Percentiles rank a stretch among this genome's conserved stretches.
phyloP scores from a whole-genome alignment of 306 rosid species.

The Cucumis hystrix region DNA sequence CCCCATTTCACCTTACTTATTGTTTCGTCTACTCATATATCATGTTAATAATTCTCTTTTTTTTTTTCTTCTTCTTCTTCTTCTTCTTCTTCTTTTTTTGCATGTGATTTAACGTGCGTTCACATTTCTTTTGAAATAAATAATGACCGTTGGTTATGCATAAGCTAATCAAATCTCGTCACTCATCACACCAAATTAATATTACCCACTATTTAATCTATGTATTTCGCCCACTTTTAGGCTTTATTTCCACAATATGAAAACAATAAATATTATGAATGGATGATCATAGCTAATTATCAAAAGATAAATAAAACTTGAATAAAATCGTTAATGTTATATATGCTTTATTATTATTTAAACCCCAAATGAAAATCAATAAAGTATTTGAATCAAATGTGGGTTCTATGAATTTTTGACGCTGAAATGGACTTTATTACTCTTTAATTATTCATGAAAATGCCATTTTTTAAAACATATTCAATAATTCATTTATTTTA shows the following conservation, averaged over 20 bases:
- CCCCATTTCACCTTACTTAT: neutral
- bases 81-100: neutral
- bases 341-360: neutral
- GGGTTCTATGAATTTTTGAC: neutral
- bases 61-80: neutral
- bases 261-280: neutral
- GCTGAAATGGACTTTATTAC: no score
- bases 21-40: neutral
- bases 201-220: neutral
- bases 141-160: neutral
- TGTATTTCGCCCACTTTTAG: neutral
- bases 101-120: constrained; percentile 2
- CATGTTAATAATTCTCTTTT: no score
- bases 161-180: neutral
- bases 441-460: neutral
- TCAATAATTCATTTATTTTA: no score
- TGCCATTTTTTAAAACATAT: neutral
- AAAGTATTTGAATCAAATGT: neutral
- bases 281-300: neutral
- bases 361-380: neutral
- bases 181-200: neutral
- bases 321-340: neutral
- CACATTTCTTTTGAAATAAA: neutral
- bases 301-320: neutral
- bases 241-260: neutral